Evolutionary conservation across 1,284 basidiomycete species (phyloP), one percentile per base, ranked within the genome.

Genomic region (Hymenochaete sp.): DNA sequence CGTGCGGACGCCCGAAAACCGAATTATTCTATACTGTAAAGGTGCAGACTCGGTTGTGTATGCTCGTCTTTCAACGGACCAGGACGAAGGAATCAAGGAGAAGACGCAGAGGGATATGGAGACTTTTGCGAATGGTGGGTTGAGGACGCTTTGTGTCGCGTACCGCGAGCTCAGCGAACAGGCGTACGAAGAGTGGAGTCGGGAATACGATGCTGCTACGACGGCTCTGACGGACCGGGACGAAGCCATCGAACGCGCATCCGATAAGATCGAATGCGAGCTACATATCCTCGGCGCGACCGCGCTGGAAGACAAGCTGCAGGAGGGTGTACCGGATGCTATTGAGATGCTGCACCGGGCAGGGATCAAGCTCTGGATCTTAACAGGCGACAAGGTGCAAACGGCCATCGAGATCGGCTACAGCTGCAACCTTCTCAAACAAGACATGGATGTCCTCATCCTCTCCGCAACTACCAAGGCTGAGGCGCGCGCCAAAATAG

Each of bases 31-130:
- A 54, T 93, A 93, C 61, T 90, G 85, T 72, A 98, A 97, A 64
- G 93, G 93, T n/a, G 93, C 93, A 7, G 93, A 98, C 63, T 89
- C 82, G 55, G 91, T 98, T 56, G 88, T 98, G 56, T 95, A 93
- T 59, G 79, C 84, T 55, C 80, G 93, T 9, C 72, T 98, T 2
- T 72, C 75, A 14, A 63, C 68, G 24, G 76, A 87, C 54, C 89
- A 91, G 57, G 84, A 95, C 55, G 68, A 71, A 10, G 70, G 57
- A 43, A 59, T 96, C 51, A 91, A 91, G 69, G 77, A 79, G 45
- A 66, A 77, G 59, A 97, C 93, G 21, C 71, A 72, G 53, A 77
- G 75, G 60, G 91, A 98, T 60, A 86, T 97, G 75, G 93, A 97
- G 63, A 71, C 71, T 42, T 97, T 96, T 62, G 93, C 95, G 45